A percentile compares a stretch with the other conserved stretches of the same genome.
Evolutionary conservation across 148 eudicot species (phyloP).

Genomic region (Rhododendron williamsianum): DNA sequence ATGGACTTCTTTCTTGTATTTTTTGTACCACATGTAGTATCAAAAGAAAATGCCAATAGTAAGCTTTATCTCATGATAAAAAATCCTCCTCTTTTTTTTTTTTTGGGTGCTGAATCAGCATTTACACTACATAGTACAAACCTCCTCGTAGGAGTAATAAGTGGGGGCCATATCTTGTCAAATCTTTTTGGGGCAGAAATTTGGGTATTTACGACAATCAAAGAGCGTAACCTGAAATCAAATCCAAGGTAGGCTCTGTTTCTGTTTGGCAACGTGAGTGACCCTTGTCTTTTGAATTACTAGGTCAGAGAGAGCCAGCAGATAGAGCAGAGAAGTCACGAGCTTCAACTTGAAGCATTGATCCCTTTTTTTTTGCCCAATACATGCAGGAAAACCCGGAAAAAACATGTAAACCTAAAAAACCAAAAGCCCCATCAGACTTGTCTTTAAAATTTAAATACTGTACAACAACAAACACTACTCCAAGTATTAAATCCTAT

Average conservation of each 20-base stretch:
- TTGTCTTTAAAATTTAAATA: neutral
- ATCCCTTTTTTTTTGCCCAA: neutral
- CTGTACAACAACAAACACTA: too few species aligned
- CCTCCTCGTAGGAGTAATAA: too few species aligned
- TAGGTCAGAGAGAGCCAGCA: conserved; percentile 8
- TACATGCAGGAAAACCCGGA: conserved; percentile 27
- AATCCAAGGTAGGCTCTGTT: neutral
- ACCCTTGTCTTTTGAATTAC: conserved; percentile 8
- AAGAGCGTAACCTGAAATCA: neutral
- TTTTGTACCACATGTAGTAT: too few species aligned
- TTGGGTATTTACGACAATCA: neutral
- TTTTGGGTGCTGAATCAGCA: too few species aligned
- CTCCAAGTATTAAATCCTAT: too few species aligned
- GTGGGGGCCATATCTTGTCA: neutral
- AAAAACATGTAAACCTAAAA: neutral
- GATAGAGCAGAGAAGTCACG: conserved; percentile 9
- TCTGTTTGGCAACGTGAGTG: conserved; percentile 1
- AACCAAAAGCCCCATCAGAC: conserved; percentile 1
- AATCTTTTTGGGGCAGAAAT: neutral
- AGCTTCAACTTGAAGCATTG: neutral
- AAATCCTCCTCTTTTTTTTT: too few species aligned
- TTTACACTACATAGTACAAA: too few species aligned
- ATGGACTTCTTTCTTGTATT: neutral
- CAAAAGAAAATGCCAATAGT: too few species aligned
- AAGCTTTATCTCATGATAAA: too few species aligned